Evolutionary conservation across 345 rosid species (phyloP).

Genomic region (Eucalyptus tenuipes): DNA sequence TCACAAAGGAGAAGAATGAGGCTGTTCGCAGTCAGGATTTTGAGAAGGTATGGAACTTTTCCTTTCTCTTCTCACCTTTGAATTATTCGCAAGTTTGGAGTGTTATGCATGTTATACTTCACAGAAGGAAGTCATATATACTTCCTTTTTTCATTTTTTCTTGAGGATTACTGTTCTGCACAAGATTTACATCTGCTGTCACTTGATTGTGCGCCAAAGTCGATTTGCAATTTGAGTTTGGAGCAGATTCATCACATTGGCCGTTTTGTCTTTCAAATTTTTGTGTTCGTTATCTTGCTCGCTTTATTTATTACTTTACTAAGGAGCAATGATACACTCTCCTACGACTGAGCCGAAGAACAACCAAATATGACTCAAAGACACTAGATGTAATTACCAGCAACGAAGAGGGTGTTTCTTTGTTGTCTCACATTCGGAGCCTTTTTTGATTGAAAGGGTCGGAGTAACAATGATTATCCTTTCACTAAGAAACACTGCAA

Average conservation of each 20-base stretch:
- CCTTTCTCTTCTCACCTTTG: neutral
- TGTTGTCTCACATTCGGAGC: neutral
- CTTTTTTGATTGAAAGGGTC: neutral
- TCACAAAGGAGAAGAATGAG: slow-evolving; percentile 93
- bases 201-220: neutral
- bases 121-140: neutral
- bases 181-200: neutral
- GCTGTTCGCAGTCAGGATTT: slow-evolving; percentile 95
- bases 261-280: neutral
- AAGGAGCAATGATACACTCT: neutral
- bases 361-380: neutral
- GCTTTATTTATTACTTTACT: neutral
- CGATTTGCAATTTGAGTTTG: neutral
- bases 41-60: slow-evolving; percentile 49
- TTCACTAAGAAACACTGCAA: neutral
- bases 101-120: neutral
- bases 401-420: neutral
- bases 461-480: neutral
- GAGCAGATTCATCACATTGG: neutral
- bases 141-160: neutral
- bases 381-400: neutral
- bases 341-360: neutral
- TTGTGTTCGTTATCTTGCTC: neutral
- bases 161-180: neutral
- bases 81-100: neutral